phyloP scores from a whole-genome alignment of 768 basidiomycete genomes.

The Tulasnella sp. region DNA sequence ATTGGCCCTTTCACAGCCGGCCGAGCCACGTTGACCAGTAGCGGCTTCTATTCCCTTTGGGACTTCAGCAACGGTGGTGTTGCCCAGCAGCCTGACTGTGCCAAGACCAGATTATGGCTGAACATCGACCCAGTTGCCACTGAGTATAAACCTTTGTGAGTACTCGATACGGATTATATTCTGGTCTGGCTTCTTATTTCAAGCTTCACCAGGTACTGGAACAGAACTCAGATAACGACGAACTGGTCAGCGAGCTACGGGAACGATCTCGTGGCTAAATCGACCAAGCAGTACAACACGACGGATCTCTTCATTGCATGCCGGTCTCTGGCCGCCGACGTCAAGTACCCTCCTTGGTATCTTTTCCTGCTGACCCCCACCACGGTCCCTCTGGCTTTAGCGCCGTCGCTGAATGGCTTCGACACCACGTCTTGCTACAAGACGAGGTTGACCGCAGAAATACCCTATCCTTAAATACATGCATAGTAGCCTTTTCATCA shows the following conservation, averaged over 20 bases:
- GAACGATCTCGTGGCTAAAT: background rate
- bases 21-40: background rate
- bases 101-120: background rate
- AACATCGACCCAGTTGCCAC: background rate
- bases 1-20: background rate
- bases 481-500: too few species aligned
- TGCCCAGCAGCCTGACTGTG: background rate
- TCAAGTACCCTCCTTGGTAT: background rate
- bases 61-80: constrained; percentile 14
- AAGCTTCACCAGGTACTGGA: background rate
- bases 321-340: background rate
- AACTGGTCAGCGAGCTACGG: background rate
- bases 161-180: background rate
- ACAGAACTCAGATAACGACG: background rate
- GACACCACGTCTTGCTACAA: background rate
- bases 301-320: background rate
- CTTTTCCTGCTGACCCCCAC: background rate
- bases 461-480: background rate
- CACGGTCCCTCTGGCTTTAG: background rate
- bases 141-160: background rate
- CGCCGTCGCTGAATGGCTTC: background rate
- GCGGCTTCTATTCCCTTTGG: background rate
- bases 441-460: background rate
- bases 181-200: background rate
- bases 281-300: background rate